A percentile compares a stretch with the other conserved stretches of the same genome.
phyloP scores from a whole-genome alignment of 768 basidiomycete species.

The Pisolithus albus region DNA sequence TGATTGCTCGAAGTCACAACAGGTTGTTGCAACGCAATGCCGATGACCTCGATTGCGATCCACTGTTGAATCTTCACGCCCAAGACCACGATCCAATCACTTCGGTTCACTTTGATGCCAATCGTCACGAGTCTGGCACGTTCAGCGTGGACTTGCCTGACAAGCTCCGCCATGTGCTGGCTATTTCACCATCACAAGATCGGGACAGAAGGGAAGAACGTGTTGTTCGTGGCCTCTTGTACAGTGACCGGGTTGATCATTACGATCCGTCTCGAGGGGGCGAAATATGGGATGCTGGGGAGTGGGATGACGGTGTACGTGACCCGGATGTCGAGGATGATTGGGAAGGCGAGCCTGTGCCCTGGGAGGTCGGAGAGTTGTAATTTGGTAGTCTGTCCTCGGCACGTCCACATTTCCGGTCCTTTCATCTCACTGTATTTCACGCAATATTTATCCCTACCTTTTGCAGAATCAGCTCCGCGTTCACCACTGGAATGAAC shows the following conservation, averaged over 20 bases:
- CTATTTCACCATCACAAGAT: conserved; percentile 44
- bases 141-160: conserved; percentile 60
- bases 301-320: conserved; percentile 38
- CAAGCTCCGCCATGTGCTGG: conserved; percentile 56
- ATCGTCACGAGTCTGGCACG: conserved; percentile 29
- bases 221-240: conserved; percentile 54
- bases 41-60: conserved; percentile 24
- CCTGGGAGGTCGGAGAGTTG: conserved; percentile 76
- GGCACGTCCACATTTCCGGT: conserved; percentile 24
- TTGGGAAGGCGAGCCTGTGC: conserved; percentile 79
- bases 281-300: conserved; percentile 72
- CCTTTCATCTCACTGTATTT: conserved; percentile 26
- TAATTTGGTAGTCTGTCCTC: conserved; percentile 28
- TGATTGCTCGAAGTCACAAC: conserved; percentile 7
- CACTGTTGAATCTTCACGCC: conserved; percentile 20
- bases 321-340: conserved; percentile 50
- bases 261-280: conserved; percentile 64
- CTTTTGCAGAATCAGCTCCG: conserved; percentile 14
- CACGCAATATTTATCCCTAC: conserved; percentile 18
- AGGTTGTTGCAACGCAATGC: conserved; percentile 7
- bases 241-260: conserved; percentile 46
- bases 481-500: conserved; percentile 1
- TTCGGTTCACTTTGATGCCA: conserved; percentile 15
- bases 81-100: conserved; percentile 16
- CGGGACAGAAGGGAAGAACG: conserved; percentile 41